Evolutionary conservation across 345 rosid genomes (phyloP).

Genomic region (Brassica incana): DNA sequence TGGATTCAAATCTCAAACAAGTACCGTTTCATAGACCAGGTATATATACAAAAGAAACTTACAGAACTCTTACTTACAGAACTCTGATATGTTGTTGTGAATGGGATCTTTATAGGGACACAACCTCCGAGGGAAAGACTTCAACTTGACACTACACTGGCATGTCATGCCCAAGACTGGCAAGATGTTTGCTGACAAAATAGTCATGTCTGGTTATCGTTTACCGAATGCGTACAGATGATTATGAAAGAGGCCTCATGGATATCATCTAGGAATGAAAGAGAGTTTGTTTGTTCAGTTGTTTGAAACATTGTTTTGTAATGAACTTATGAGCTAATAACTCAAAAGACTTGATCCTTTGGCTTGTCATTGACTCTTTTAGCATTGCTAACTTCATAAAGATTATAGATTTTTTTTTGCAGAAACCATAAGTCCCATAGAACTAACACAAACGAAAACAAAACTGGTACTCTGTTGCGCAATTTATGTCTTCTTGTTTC

Average conservation of each 20-base stretch:
- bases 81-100: conserved; percentile 7
- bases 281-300: conserved; percentile 7
- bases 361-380: conserved; percentile 38
- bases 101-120: conserved; percentile 56
- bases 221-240: conserved; percentile 77
- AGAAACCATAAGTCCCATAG: conserved; percentile 27
- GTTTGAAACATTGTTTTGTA: conserved; percentile 31
- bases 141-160: conserved; percentile 93
- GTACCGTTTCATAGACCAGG: conserved; percentile 94
- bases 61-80: neutral
- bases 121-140: conserved; percentile 77
- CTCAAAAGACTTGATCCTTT: conserved; percentile 10
- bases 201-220: conserved; percentile 76
- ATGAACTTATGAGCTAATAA: conserved; percentile 41
- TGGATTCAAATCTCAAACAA: conserved; percentile 80
- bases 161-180: conserved; percentile 99
- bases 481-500: conserved; percentile 22
- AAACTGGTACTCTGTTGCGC: conserved; percentile 30
- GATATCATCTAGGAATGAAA: conserved; percentile 13
- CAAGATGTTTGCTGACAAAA: conserved; percentile 84
- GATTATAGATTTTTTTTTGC: conserved; percentile 5
- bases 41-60: conserved; percentile 8
- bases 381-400: conserved; percentile 34
- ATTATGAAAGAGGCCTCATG: conserved; percentile 4
- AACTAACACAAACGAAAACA: conserved; percentile 11